These are phyloP conservation scores for Lichtheimia ornata DNA, from an alignment of 371 early-diverging fungal genomes.

Conservation along the genomic window DNA sequence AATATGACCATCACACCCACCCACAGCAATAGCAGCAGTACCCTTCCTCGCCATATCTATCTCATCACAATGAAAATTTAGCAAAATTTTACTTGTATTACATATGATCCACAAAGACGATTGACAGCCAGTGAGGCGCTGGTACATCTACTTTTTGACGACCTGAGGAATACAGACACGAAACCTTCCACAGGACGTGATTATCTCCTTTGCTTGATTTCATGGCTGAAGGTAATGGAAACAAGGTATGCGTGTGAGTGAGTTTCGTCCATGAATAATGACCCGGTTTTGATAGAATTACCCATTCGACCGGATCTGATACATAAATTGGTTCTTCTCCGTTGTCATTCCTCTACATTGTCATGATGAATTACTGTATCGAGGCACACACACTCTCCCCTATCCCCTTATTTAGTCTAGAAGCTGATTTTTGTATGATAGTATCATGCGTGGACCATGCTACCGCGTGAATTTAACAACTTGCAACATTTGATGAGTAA, in stretches of 20 bases:
- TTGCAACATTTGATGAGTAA: no score
- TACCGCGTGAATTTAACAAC: no score
- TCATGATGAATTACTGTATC: constrained; percentile 49
- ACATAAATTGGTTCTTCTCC: constrained; percentile 62
- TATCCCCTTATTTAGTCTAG: no score
- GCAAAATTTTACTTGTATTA: constrained; percentile 80
- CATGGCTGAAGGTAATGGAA: constrained; percentile 67
- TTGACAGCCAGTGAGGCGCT: constrained; percentile 93
- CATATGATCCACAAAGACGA: constrained; percentile 95
- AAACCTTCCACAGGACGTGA: constrained; percentile 78
- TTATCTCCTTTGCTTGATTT: constrained; percentile 94
- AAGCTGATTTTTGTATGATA: no score
- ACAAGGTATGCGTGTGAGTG: not conserved
- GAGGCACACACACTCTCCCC: constrained; percentile 29
- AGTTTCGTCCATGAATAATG: no score
- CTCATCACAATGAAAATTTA: no score
- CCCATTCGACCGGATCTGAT: constrained; percentile 57
- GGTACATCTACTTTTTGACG: constrained; percentile 96
- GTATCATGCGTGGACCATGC: no score
- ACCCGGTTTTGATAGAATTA: no score
- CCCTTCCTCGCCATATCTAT: no score
- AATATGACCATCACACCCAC: no score
- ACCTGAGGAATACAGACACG: constrained; percentile 88
- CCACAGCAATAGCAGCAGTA: no score
- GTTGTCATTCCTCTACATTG: no score